Evolutionary conservation across 371 early-diverging fungal genomes (phyloP).

Genomic region (Rhizopus microsporus): DNA sequence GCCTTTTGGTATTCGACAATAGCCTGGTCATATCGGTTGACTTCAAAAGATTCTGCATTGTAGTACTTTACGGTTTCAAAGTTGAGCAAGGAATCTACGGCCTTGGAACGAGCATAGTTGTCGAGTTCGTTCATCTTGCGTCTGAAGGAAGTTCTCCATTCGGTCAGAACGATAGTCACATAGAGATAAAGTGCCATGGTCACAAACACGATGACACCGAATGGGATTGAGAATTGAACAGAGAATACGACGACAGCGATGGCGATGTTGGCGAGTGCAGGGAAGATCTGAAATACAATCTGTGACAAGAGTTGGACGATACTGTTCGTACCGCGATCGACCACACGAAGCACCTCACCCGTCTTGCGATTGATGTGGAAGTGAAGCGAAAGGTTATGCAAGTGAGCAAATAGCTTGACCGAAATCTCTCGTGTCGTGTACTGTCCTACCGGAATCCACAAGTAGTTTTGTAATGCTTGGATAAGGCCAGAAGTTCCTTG

Average conservation of each 20-base stretch:
- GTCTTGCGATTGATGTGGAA: slow-evolving; percentile 94
- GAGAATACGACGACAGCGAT: slow-evolving; percentile 79
- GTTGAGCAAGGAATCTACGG: slow-evolving; percentile 92
- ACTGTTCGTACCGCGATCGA: slow-evolving; percentile 87
- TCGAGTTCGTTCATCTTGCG: slow-evolving; percentile 76
- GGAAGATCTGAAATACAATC: slow-evolving; percentile 87
- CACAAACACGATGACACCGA: slow-evolving; percentile 81
- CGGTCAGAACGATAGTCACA: slow-evolving; percentile 83
- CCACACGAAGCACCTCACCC: slow-evolving; percentile 85
- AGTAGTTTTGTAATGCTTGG: slow-evolving; percentile 73
- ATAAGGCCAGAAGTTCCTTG: slow-evolving; percentile 82
- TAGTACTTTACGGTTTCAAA: slow-evolving; percentile 96
- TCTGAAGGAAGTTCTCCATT: slow-evolving; percentile 90
- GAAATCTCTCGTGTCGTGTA: slow-evolving; percentile 87
- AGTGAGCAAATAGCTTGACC: slow-evolving; percentile 84
- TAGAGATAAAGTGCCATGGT: slow-evolving; percentile 89
- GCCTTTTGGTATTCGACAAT: slow-evolving; percentile 81
- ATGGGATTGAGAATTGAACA: slow-evolving; percentile 68
- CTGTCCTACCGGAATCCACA: slow-evolving; percentile 93
- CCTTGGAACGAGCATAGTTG: slow-evolving; percentile 72
- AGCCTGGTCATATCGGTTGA: slow-evolving; percentile 72
- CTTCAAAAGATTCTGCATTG: slow-evolving; percentile 79
- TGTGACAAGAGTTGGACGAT: slow-evolving; percentile 81
- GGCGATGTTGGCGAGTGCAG: slow-evolving; percentile 83
- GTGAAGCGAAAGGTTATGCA: slow-evolving; percentile 82